Evolutionary conservation across 2,329 filamentous ascomycete species (phyloP).

Genomic region (Aciculosporium take): DNA sequence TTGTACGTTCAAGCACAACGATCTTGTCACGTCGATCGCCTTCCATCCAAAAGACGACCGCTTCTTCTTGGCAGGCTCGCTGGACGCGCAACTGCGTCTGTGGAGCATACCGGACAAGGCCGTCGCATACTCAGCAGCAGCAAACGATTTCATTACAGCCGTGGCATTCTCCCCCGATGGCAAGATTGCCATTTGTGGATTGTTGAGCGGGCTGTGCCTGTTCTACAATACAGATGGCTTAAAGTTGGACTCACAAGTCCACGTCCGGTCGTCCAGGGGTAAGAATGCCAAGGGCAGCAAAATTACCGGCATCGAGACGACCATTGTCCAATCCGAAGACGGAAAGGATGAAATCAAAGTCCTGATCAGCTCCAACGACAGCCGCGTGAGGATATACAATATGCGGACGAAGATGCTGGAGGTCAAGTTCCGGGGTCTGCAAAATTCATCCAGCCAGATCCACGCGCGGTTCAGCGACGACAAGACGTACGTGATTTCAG

Average conservation of each 20-base stretch:
- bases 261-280: constrained; percentile 82
- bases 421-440: constrained; percentile 80
- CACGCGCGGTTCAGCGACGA: constrained; percentile 81
- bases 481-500: constrained; percentile 73
- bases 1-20: constrained; percentile 86
- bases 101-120: constrained; percentile 97
- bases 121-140: constrained; percentile 67
- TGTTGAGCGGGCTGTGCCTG: constrained; percentile 69
- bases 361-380: constrained; percentile 89
- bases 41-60: constrained; percentile 93
- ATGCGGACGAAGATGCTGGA: constrained; percentile 73
- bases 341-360: constrained; percentile 60
- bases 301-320: constrained; percentile 83
- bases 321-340: constrained; percentile 33
- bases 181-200: constrained; percentile 75
- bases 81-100: constrained; percentile 74
- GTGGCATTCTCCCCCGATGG: constrained; percentile 91
- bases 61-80: constrained; percentile 87
- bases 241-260: constrained; percentile 70
- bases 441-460: constrained; percentile 83
- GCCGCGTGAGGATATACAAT: constrained; percentile 78
- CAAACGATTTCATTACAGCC: constrained; percentile 82
- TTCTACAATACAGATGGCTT: constrained; percentile 90
- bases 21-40: constrained; percentile 86
- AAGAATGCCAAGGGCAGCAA: constrained; percentile 95